Base-by-base conservation (phyloP, 176 grass and related monocot species). In the Secale cereale region DNA sequence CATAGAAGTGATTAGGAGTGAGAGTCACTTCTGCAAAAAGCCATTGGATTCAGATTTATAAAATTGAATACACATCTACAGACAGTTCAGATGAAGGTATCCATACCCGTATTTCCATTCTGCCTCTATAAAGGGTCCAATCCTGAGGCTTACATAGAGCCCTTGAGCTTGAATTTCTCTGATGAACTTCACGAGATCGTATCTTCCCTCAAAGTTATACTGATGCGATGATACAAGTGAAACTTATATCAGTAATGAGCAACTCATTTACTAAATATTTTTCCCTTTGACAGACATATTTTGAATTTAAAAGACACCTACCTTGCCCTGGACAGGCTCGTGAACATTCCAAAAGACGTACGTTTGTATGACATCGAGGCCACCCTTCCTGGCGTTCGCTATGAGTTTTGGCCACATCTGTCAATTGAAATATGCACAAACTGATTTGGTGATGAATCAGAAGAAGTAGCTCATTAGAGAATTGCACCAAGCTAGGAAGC, bases 101-200 rank as follows among this genome's bases (percentile, higher is more conserved):
- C 22, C 70, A 35, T 95, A 98, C 93, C 96, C 96, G 30, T 98
- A 98, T 73, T 94, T 94, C 96, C 96, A 98, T 83, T 98, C 96
- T 0, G 96, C 76, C 76, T 95, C 85, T 37, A 94, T 81, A 59
- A 95, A 98, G 20, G 96, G 96, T 62, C 96, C 96, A 27, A 98
- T 87, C 70, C 96, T 82, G 13, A 98, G 91, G 86, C 87, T 95
- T 10, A 92, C 91, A 73, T 95, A 95, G 30, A 98, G 93, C 3
- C 91, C 96, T 84, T 94, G 87, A 83, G 89, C 78, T 78, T 95
- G 87, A 81, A 95, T 83, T 76, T 92, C 87, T 77, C 78, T 98
- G 78, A 98, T 94, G 88, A 98, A 98, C 66, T 84, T 94, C 25
- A 94, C 88, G 31, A 98, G 65, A 80, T 98, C 81, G 72, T 90